Evolutionary conservation across 2,329 filamentous ascomycete species (phyloP).

Genomic region (Didymellaceae sp.): DNA sequence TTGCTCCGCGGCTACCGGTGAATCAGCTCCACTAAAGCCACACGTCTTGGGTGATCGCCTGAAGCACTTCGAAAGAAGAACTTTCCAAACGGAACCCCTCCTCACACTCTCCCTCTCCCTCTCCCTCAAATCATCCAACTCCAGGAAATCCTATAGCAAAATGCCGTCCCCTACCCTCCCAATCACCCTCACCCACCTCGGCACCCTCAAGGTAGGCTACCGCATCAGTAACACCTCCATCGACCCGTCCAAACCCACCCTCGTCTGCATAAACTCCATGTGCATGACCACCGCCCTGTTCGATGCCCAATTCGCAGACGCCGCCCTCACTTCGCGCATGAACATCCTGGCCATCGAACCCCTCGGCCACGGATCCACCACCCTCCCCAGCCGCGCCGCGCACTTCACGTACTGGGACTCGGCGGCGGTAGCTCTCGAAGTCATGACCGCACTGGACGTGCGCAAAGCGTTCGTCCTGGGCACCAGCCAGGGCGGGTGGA

Average conservation of each 20-base stretch:
- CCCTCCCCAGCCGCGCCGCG: slow-evolving; percentile 12
- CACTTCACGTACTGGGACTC: slow-evolving; percentile 21
- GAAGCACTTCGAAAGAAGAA: background rate
- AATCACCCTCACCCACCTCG: slow-evolving; percentile 18
- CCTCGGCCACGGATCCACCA: slow-evolving; percentile 59
- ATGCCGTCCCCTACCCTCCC: slow-evolving; percentile 14
- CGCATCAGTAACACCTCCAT: slow-evolving; percentile 16
- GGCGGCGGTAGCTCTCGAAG: slow-evolving; percentile 12
- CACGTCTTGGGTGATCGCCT: slow-evolving; percentile 10
- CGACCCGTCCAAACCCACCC: slow-evolving; percentile 12
- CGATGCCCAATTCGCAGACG: slow-evolving; percentile 46
- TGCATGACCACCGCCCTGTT: slow-evolving; percentile 21
- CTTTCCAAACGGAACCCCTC: no score
- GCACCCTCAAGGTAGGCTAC: slow-evolving; percentile 18
- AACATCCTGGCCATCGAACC: slow-evolving; percentile 61
- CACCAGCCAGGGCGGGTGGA: slow-evolving; percentile 16
- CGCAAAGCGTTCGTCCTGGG: slow-evolving; percentile 12
- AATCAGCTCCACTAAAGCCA: slow-evolving; percentile 11
- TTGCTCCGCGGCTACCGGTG: slow-evolving; percentile 13
- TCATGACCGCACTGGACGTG: slow-evolving; percentile 8
- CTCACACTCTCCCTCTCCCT: no score
- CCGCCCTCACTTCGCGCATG: slow-evolving; percentile 43
- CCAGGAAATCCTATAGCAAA: background rate
- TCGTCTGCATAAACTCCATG: slow-evolving; percentile 23
- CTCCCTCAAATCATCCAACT: background rate